These are phyloP conservation scores for Talaromyces atroroseus DNA, from an alignment of 2,329 filamentous ascomycete genomes.

Conservation along the genomic window DNA sequence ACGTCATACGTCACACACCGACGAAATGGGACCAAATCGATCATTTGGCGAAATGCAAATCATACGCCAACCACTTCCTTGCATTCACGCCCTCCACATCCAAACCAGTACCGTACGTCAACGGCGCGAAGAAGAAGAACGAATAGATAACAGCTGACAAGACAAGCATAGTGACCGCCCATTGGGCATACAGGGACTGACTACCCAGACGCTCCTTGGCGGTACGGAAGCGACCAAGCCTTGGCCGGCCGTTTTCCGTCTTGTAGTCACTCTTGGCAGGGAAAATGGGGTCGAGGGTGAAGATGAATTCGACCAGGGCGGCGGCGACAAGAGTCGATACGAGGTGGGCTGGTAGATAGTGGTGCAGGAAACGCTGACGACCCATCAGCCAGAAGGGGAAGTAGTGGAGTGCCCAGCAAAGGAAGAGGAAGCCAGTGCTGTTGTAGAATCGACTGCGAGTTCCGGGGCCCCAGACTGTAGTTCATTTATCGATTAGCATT, in stretches of 20 bases:
- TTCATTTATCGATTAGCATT: conserved; percentile 1
- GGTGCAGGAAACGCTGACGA: conserved; percentile 93
- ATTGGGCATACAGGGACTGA: conserved; percentile 70
- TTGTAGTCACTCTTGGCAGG: conserved; percentile 43
- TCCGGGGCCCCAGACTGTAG: conserved; percentile 51
- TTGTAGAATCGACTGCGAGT: conserved; percentile 94
- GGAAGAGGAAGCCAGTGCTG: conserved; percentile 97
- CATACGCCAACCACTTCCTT: conserved; percentile 94
- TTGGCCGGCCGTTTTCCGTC: conserved; percentile 37
- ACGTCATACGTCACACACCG: not conserved
- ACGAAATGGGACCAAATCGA: not conserved
- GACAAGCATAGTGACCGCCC: conserved; percentile 71
- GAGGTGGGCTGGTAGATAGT: conserved; percentile 92
- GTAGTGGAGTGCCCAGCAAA: conserved; percentile 96
- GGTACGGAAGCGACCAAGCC: conserved; percentile 55
- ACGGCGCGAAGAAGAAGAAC: conserved; percentile 89
- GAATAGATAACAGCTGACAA: conserved; percentile 63
- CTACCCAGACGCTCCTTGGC: conserved; percentile 74
- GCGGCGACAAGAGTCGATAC: conserved; percentile 87
- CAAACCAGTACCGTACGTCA: conserved; percentile 92
- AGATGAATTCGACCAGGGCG: conserved; percentile 89
- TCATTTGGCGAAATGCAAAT: conserved; percentile 98
- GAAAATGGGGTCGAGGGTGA: conserved; percentile 74
- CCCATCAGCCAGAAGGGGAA: conserved; percentile 98
- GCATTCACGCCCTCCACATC: conserved; percentile 69